Percentiles rank a stretch among this genome's conserved stretches.
Conservation (phyloP, 768 basidiomycete genomes). For the Pleurotus tuber-regium region DNA sequence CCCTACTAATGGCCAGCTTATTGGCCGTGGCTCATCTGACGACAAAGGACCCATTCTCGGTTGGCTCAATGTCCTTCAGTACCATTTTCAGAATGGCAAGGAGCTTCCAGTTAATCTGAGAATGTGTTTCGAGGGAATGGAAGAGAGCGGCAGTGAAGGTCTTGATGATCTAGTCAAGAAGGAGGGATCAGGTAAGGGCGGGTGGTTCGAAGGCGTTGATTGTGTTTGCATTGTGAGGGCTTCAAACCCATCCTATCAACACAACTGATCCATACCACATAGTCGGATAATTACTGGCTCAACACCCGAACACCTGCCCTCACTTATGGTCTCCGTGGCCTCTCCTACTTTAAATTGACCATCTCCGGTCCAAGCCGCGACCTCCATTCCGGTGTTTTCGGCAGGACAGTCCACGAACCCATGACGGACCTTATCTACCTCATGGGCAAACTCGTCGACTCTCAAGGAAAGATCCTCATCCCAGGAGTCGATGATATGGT, state of each 20-base stretch:
- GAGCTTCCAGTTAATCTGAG: constrained; percentile 86
- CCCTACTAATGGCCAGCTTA: constrained; percentile 51
- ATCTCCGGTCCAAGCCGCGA: constrained; percentile 84
- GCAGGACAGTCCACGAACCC: constrained; percentile 80
- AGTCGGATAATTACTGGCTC: constrained; percentile 96
- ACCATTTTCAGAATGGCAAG: constrained; percentile 63
- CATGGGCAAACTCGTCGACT: constrained; percentile 82
- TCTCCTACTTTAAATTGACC: constrained; percentile 82
- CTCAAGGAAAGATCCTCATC: constrained; percentile 78
- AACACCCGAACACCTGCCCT: constrained; percentile 76
- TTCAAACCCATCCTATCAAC: background rate
- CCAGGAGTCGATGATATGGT: constrained; percentile 90
- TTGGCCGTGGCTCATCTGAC: constrained; percentile 86
- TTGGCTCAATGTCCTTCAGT: constrained; percentile 89
- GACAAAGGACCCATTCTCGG: constrained; percentile 90
- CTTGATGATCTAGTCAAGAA: constrained; percentile 81
- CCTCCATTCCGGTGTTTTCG: constrained; percentile 88
- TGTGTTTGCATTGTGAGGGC: constrained; percentile 85
- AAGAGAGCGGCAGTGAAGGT: constrained; percentile 90
- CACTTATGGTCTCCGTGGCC: constrained; percentile 87
- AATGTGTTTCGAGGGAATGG: constrained; percentile 97
- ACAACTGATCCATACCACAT: background rate
- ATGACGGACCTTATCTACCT: constrained; percentile 90
- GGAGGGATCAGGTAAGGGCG: constrained; percentile 58
- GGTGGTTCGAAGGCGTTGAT: constrained; percentile 86